A percentile compares a stretch with the other conserved stretches of the same genome.
These are phyloP conservation scores for Ophiostoma australiae DNA, from an alignment of 2,329 filamentous ascomycete genomes.

Conservation along the genomic window DNA sequence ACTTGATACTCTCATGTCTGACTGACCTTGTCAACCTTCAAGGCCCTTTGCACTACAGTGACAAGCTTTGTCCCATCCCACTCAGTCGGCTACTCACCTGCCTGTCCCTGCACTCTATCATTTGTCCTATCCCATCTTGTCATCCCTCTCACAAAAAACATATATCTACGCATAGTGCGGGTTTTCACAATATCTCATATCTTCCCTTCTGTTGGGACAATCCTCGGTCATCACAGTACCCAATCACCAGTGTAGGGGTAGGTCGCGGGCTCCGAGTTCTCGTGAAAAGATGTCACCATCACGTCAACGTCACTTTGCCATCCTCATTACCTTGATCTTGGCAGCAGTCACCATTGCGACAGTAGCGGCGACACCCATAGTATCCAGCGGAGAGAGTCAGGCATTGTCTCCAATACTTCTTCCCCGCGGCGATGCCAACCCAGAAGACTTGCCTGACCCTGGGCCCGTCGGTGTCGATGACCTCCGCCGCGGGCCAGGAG, in stretches of 20 bases:
- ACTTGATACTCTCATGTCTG: background rate
- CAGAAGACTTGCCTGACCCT: slow-evolving; percentile 16
- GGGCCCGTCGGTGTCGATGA: slow-evolving; percentile 12
- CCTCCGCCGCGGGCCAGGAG: slow-evolving; percentile 22
- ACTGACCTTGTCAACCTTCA: background rate
- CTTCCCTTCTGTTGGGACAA: background rate
- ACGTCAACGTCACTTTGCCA: background rate
- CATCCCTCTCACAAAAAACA: background rate
- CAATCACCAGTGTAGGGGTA: too few species aligned
- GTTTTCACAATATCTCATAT: background rate
- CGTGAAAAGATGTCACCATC: background rate
- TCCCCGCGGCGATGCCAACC: background rate
- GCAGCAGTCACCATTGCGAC: background rate
- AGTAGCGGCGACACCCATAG: background rate
- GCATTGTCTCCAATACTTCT: background rate
- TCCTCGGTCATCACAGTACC: background rate
- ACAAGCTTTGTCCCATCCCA: background rate
- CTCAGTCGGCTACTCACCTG: background rate
- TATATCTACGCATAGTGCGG: background rate
- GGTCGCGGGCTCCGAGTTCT: too few species aligned
- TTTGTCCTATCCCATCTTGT: background rate
- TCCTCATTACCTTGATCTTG: background rate
- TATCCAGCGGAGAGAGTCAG: background rate
- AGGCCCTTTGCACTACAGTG: background rate
- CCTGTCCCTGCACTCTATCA: background rate